Evolutionary conservation across 108 stramenopile species (phyloP).

Genomic region (Conticribra weissflogii): DNA sequence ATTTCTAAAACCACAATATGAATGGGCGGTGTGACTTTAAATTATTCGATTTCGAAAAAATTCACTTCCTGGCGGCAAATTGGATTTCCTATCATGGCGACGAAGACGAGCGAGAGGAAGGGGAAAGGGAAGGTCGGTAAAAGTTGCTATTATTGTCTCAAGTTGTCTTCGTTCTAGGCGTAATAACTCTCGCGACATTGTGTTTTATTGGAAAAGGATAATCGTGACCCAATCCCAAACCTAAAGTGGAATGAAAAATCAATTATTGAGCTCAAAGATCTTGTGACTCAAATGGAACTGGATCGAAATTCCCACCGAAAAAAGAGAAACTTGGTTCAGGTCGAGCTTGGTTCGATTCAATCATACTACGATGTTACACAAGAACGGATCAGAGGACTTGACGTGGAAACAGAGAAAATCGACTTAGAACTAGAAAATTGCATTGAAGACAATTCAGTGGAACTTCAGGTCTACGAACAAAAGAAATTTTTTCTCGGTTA

Average conservation of each 20-base stretch:
- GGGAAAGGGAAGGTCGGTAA: no score
- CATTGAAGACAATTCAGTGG: conserved; percentile 41
- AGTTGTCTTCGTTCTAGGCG: no score
- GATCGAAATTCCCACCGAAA: conserved; percentile 20
- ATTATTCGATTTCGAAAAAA: no score
- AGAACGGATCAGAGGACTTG: conserved; percentile 36
- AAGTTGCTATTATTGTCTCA: no score
- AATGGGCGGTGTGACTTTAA: no score
- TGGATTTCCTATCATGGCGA: no score
- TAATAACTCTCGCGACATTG: no score
- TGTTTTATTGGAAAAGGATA: conserved; percentile 10
- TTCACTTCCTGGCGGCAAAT: no score
- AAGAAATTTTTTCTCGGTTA: conserved; percentile 45
- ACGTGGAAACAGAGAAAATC: conserved; percentile 42
- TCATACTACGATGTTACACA: conserved; percentile 35
- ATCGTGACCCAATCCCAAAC: conserved; percentile 14
- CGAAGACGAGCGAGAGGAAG: no score
- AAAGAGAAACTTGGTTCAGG: conserved; percentile 33
- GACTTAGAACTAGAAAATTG: conserved; percentile 43
- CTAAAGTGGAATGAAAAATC: conserved; percentile 40
- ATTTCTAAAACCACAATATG: no score
- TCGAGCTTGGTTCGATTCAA: conserved; percentile 40
- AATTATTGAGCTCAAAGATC: conserved; percentile 23
- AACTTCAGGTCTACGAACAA: conserved; percentile 42
- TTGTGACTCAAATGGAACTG: conserved; percentile 29